phyloP scores from a whole-genome alignment of 495 filamentous ascomycete species.

The Cetradonia linearis region DNA sequence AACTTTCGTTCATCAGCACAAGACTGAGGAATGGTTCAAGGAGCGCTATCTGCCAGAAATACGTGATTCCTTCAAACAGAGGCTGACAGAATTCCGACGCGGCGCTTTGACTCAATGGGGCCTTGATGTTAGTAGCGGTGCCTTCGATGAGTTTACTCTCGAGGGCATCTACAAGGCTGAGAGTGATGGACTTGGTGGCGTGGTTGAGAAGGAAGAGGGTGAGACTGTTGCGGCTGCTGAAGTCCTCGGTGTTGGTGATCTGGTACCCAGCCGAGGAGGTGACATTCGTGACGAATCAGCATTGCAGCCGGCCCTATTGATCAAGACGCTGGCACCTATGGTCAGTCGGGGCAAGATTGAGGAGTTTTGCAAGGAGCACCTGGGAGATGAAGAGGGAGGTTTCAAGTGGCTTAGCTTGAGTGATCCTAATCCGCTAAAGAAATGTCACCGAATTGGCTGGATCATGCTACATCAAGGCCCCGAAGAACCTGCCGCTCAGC shows the following conservation, averaged over 20 bases:
- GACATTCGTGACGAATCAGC: conserved; percentile 76
- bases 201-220: conserved; percentile 90
- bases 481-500: conserved; percentile 45
- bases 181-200: conserved; percentile 73
- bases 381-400: conserved; percentile 74
- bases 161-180: conserved; percentile 94
- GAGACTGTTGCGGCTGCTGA: conserved; percentile 84
- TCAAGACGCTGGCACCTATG: conserved; percentile 96
- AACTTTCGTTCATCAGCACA: conserved; percentile 80
- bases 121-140: conserved; percentile 64
- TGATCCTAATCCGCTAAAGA: conserved; percentile 92
- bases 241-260: conserved; percentile 80
- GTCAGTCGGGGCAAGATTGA: conserved; percentile 92
- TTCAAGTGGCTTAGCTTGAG: conserved; percentile 88
- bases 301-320: conserved; percentile 79
- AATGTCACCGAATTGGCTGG: conserved; percentile 97
- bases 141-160: conserved; percentile 88
- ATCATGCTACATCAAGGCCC: conserved; percentile 80
- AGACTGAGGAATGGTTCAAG: conserved; percentile 93
- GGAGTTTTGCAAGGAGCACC: conserved; percentile 81
- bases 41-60: conserved; percentile 85
- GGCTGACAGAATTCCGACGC: conserved; percentile 64
- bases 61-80: conserved; percentile 53
- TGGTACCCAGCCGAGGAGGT: conserved; percentile 67
- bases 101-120: conserved; percentile 74